Evolutionary conservation across 768 basidiomycete species (phyloP), one percentile per base, ranked within the genome.

Genomic region (Suillus tomentosus): DNA sequence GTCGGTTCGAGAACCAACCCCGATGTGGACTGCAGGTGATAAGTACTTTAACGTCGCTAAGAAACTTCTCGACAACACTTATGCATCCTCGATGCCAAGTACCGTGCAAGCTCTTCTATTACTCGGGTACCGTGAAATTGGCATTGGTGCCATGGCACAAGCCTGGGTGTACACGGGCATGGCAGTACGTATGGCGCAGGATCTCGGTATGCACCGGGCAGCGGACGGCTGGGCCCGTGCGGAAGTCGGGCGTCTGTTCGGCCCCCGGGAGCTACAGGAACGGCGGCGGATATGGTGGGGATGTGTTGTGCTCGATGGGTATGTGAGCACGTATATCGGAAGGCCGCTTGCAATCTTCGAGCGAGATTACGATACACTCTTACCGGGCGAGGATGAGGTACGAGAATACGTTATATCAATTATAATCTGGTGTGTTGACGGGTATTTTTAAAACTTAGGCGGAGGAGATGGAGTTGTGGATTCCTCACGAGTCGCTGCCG

Each of bases 141-240:
- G 94, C 3, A 91, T 94, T 64, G 94, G 92, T 53, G 87, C 91
- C 19, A 96, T 95, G 93, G 89, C 90, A 9, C 86, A 90, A 74
- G 89, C 91, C 39, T 96, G 94, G 94, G 83, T 87, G 11, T 93
- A 90, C 71, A 84, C 88, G 22, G 93, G 94, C 13, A 91, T 93
- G 89, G 93, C 90, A 0, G 88, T 95, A 43, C 84, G 94, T n/a
- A 94, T 95, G 92, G 92, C 92, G 17, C 92, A 93, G 76, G 92
- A 94, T 74, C 74, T 94, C 62, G 92, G 92, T 9, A 85, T 94
- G 84, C 92, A 94, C 70, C 84, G 91, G 42, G 84, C 82, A 67
- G 90, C 93, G 37, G 92, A 94, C 71, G 86, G 87, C 36, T 94
- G 92, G 92, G 83, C 84, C 22, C 77, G 87, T 34, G 84, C 73